These are phyloP conservation scores for Papilionanthe hybrid DNA, from an alignment of 116 monocot genomes.

Conservation along the genomic window DNA sequence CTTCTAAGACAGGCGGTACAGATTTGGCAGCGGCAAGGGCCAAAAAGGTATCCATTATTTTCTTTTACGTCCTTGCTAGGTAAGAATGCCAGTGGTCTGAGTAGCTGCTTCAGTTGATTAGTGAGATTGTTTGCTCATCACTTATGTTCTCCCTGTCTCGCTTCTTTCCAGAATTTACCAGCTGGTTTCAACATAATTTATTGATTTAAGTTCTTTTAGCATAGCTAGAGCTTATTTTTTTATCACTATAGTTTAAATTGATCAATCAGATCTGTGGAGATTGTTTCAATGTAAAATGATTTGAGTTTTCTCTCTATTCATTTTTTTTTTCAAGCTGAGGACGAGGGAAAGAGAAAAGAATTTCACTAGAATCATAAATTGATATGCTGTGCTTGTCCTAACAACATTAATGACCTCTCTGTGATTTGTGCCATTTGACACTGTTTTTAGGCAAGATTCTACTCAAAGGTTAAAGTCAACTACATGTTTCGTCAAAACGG, in stretches of 20 bases:
- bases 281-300: background rate
- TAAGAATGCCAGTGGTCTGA: background rate
- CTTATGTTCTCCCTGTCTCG: background rate
- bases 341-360: background rate
- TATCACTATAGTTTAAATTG: background rate
- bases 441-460: background rate
- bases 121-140: background rate
- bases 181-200: background rate
- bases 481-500: background rate
- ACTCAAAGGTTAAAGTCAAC: background rate
- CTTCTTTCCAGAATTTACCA: background rate
- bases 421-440: background rate
- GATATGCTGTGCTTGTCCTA: background rate
- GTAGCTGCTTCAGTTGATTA: background rate
- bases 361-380: background rate
- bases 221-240: background rate
- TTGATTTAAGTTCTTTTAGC: background rate
- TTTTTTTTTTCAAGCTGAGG: background rate
- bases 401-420: background rate
- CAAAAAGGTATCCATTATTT: slow-evolving; percentile 54
- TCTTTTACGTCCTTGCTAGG: background rate
- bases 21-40: slow-evolving; percentile 57
- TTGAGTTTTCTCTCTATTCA: background rate
- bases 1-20: slow-evolving; percentile 17
- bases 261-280: background rate